Conservation (phyloP, 2,329 filamentous ascomycete species). For the Macroventuria anomochaeta region DNA sequence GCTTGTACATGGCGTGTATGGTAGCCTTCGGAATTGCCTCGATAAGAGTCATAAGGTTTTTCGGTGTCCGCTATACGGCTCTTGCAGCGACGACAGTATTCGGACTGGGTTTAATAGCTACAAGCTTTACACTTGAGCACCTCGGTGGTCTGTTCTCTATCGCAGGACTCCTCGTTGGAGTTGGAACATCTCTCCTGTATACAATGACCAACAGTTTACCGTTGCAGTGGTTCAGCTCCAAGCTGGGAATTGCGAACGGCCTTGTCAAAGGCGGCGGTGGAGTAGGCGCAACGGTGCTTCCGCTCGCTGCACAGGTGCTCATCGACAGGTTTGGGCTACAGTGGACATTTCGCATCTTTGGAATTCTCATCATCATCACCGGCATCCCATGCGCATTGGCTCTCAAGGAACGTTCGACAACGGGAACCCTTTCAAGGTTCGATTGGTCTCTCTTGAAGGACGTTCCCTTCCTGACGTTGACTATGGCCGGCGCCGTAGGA, state of each 20-base stretch:
- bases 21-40: slow-evolving; percentile 61
- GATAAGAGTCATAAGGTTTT: slow-evolving; percentile 56
- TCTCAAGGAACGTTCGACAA: slow-evolving; percentile 34
- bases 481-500: slow-evolving; percentile 36
- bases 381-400: slow-evolving; percentile 36
- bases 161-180: slow-evolving; percentile 56
- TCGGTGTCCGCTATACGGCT: slow-evolving; percentile 54
- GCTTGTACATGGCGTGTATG: slow-evolving; percentile 58
- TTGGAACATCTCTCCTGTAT: slow-evolving; percentile 43
- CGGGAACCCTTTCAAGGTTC: not conserved
- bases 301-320: slow-evolving; percentile 34
- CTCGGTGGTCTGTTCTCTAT: slow-evolving; percentile 58
- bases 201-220: slow-evolving; percentile 27
- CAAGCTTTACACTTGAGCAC: slow-evolving; percentile 55
- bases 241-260: slow-evolving; percentile 40
- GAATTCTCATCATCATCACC: slow-evolving; percentile 32
- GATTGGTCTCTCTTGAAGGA: slow-evolving; percentile 17
- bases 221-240: slow-evolving; percentile 39
- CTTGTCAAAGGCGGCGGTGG: slow-evolving; percentile 41
- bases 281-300: slow-evolving; percentile 36
- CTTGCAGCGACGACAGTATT: not conserved
- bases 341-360: slow-evolving; percentile 43
- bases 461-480: slow-evolving; percentile 31
- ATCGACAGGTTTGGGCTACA: slow-evolving; percentile 35
- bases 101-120: slow-evolving; percentile 57